Evolutionary conservation across 1,284 basidiomycete genomes (phyloP).

Genomic region (Fomitopsis palustris): DNA sequence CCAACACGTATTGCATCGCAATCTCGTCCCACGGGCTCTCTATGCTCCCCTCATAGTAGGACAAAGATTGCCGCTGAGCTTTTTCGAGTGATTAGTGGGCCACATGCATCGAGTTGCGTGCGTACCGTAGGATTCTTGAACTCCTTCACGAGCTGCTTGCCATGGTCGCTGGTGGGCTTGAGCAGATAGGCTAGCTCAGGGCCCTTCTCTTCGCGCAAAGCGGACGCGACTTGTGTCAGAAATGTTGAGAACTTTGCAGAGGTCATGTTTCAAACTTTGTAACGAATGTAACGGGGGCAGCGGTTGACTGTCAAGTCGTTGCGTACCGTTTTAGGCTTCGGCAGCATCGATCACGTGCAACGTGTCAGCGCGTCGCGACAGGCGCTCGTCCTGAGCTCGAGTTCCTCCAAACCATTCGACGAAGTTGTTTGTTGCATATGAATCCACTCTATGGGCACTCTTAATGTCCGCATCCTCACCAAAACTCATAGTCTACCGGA

Average conservation of each 20-base stretch:
- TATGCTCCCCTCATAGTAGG: conserved; percentile 60
- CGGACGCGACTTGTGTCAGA: conserved; percentile 56
- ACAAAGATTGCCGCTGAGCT: conserved; percentile 44
- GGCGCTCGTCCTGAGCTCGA: too few species aligned
- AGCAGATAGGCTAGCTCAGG: conserved; percentile 67
- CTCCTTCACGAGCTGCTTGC: conserved; percentile 68
- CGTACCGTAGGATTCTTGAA: conserved; percentile 64
- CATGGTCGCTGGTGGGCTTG: conserved; percentile 68
- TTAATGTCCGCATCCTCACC: too few species aligned
- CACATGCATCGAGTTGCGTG: conserved; percentile 4
- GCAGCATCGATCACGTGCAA: too few species aligned
- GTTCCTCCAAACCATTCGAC: too few species aligned
- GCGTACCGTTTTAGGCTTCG: neutral
- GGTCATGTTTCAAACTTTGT: conserved; percentile 29
- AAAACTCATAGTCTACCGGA: too few species aligned
- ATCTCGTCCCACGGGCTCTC: conserved; percentile 79
- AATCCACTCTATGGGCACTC: too few species aligned
- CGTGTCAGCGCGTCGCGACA: too few species aligned
- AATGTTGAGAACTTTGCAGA: conserved; percentile 58
- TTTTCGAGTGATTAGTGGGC: neutral
- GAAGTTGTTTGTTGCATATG: too few species aligned
- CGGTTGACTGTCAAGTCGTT: neutral
- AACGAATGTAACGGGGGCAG: neutral
- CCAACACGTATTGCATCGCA: conserved; percentile 73
- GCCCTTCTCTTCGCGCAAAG: conserved; percentile 61